These are phyloP conservation scores for Solanum chacoense DNA, from an alignment of 305 asterid species.

Conservation along the genomic window DNA sequence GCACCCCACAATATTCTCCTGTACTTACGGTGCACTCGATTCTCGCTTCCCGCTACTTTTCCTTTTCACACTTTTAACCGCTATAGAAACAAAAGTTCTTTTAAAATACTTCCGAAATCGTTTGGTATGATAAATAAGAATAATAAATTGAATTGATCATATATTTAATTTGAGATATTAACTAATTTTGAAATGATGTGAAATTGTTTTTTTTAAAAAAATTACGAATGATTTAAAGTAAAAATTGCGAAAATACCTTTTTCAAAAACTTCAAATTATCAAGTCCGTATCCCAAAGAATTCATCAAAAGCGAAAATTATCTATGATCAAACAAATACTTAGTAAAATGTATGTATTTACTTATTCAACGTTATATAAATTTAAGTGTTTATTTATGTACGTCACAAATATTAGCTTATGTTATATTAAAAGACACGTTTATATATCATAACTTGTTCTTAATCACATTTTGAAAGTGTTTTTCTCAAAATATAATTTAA, in stretches of 20 bases:
- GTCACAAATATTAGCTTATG: accelerated
- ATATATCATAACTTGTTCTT: neutral
- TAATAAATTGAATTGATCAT: neutral
- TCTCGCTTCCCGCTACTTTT: neutral
- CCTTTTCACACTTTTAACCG: conserved; percentile 12
- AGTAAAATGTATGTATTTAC: neutral
- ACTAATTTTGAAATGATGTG: too few relatives aligned
- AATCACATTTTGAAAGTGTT: neutral
- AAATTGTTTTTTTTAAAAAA: too few relatives aligned
- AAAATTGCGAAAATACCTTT: too few relatives aligned
- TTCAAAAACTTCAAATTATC: too few relatives aligned
- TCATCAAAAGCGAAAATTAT: neutral
- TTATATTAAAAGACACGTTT: neutral
- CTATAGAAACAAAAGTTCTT: conserved; percentile 2
- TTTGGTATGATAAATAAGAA: neutral
- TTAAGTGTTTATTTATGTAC: neutral
- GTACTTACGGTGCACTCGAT: conserved; percentile 17
- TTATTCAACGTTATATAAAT: accelerated
- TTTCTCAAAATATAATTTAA: neutral
- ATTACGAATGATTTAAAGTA: too few relatives aligned
- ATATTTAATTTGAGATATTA: too few relatives aligned
- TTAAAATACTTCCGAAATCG: neutral
- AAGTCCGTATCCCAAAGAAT: neutral
- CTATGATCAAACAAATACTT: neutral
- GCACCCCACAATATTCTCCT: conserved; percentile 4